A percentile compares a stretch with the other conserved stretches of the same genome.
Conservation (phyloP, 2,329 filamentous ascomycete species). For the Penicillium nordicum region DNA sequence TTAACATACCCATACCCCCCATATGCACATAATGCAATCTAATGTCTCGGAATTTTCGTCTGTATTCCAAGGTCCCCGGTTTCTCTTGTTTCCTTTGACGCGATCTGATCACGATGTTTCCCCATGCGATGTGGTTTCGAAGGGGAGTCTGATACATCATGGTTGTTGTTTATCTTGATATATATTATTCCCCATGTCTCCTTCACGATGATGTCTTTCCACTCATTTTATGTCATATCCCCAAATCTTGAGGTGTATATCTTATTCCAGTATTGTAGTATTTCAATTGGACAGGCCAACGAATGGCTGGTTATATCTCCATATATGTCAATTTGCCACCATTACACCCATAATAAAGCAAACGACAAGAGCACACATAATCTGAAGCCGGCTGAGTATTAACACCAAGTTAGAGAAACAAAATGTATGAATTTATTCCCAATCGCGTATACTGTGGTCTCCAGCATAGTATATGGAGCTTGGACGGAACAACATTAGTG, state of each 20-base stretch:
- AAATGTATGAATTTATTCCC: background rate
- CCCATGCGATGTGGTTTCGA: background rate
- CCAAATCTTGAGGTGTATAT: background rate
- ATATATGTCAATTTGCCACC: background rate
- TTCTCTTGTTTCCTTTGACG: slow-evolving; percentile 10
- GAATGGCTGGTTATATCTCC: background rate
- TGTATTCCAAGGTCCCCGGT: slow-evolving; percentile 8
- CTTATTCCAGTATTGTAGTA: background rate
- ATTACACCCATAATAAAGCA: too few relatives aligned
- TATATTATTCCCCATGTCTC: slow-evolving; percentile 9
- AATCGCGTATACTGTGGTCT: background rate
- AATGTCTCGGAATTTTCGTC: slow-evolving; percentile 18
- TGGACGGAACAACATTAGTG: slow-evolving; percentile 23
- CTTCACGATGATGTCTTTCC: slow-evolving; percentile 4
- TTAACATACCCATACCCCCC: slow-evolving; percentile 22
- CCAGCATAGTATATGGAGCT: background rate
- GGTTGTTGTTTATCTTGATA: slow-evolving; percentile 1
- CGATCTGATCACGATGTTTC: slow-evolving; percentile 13
- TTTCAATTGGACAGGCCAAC: background rate
- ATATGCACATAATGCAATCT: slow-evolving; percentile 23
- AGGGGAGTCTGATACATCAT: slow-evolving; percentile 1
- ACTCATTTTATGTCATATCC: background rate
- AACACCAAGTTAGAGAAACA: background rate
- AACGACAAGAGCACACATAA: background rate
- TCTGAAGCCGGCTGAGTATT: background rate